phyloP scores from a whole-genome alignment of 1,284 basidiomycete species.

The Lentinula novae-zelandiae region DNA sequence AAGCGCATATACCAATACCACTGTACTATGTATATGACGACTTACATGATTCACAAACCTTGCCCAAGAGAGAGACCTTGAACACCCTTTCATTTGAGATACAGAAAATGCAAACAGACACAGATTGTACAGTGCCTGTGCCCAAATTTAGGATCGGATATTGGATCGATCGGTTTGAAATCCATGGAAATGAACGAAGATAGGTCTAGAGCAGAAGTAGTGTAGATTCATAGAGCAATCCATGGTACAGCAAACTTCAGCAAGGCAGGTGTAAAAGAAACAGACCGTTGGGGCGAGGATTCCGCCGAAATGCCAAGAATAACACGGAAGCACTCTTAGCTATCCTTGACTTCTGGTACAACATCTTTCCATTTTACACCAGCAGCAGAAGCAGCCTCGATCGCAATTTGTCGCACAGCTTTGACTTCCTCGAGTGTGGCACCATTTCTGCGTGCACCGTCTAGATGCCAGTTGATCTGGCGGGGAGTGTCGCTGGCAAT shows the following conservation, averaged over 20 bases:
- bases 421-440: conserved; percentile 35
- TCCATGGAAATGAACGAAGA: not conserved
- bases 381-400: conserved; percentile 31
- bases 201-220: not conserved
- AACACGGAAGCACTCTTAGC: not conserved
- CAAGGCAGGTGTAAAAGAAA: too few species aligned
- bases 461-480: conserved; percentile 54
- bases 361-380: conserved; percentile 42
- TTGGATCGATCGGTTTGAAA: not conserved
- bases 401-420: conserved; percentile 39
- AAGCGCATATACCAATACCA: not conserved
- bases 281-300: not conserved
- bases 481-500: conserved; percentile 49
- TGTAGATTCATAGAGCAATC: not conserved
- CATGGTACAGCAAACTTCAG: too few species aligned
- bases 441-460: conserved; percentile 39
- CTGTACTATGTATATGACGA: not conserved
- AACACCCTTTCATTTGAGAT: conserved; percentile 6
- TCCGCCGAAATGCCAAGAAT: not conserved
- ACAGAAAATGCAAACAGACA: too few species aligned
- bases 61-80: not conserved
- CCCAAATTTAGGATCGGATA: not conserved
- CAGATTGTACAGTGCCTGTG: too few species aligned
- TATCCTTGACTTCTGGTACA: conserved; percentile 32
- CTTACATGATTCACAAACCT: not conserved